Base-by-base conservation (phyloP, 805 yeast species). In the Isabelozyma pseudorhagii region DNA sequence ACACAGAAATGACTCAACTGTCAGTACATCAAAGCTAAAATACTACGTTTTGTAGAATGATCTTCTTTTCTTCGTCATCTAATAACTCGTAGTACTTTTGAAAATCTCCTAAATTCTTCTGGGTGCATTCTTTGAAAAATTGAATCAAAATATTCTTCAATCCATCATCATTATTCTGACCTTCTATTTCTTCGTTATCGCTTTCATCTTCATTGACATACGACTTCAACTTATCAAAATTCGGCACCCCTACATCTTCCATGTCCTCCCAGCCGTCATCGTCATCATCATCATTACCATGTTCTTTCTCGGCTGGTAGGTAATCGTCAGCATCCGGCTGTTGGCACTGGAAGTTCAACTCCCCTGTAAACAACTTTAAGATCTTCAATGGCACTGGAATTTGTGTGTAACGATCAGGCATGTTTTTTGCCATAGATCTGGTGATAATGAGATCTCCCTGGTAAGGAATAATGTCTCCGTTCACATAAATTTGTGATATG, bases 181-280 rank as follows among this genome's bases (percentile, higher is more conserved):
- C 62, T 2, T 64, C 69, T 13, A 62, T 65, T n/a, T 61, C 67
- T 7, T 61, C 73, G 29, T 69, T 71, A 9, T 40, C 42, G 11
- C 64, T 72, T 18, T 70, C 75, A 44, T 71, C 78, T 2, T 74
- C 73, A 38, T 73, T 79, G 5, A 82, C 80, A 54, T 80, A 87
- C 5, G 80, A 75, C 57, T 81, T 78, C 47, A 87, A 62, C 51
- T 83, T 84, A 21, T 83, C 87, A 60, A 75, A 85, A 44, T 81
- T 79, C 3, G 87, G 81, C 1, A 76, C 80, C 1, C 84, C 87
- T 41, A 81, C 69, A 45, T 83, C 88, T 13, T 85, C 90, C 52
- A 85, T 70, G 57, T 87, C 94, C 57, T 88, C 94, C 92, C 94
- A 87, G 1, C 79, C 90, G 18, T 73, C 85, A 11, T 70, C 82